Evolutionary conservation across 345 rosid genomes (phyloP).

Genomic region (Citrus australasica): DNA sequence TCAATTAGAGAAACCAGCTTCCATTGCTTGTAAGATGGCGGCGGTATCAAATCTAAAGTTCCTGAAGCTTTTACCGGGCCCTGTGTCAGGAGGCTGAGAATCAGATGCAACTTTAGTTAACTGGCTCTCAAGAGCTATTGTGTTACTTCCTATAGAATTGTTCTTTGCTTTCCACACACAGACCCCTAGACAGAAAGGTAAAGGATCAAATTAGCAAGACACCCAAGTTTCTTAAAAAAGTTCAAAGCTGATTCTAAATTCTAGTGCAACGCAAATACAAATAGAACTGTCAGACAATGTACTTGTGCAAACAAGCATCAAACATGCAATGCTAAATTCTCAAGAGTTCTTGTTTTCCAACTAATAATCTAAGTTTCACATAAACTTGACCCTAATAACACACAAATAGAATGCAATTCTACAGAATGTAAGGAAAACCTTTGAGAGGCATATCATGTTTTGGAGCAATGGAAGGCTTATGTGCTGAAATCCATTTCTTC

Average conservation of each 20-base stretch:
- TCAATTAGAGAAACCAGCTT: constrained; percentile 41
- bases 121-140: constrained; percentile 46
- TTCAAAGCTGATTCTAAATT: background rate
- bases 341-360: no score
- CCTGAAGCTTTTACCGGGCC: constrained; percentile 62
- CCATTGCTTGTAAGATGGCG: constrained; percentile 67
- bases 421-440: constrained; percentile 41
- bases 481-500: constrained; percentile 66
- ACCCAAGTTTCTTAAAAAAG: background rate
- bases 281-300: background rate
- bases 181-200: constrained; percentile 37
- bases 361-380: background rate
- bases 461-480: constrained; percentile 54
- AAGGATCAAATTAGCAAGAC: background rate
- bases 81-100: constrained; percentile 42
- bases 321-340: background rate
- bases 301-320: background rate
- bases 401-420: background rate
- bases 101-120: constrained; percentile 36
- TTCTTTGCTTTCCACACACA: constrained; percentile 84
- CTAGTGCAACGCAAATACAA: background rate
- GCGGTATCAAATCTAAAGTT: constrained; percentile 60
- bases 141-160: constrained; percentile 46
- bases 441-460: constrained; percentile 60
- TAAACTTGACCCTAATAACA: background rate